Percentiles rank a stretch among this genome's conserved stretches.
These are phyloP conservation scores for Phanerodontia chrysosporium DNA, from an alignment of 768 basidiomycete genomes.

Conservation along the genomic window DNA sequence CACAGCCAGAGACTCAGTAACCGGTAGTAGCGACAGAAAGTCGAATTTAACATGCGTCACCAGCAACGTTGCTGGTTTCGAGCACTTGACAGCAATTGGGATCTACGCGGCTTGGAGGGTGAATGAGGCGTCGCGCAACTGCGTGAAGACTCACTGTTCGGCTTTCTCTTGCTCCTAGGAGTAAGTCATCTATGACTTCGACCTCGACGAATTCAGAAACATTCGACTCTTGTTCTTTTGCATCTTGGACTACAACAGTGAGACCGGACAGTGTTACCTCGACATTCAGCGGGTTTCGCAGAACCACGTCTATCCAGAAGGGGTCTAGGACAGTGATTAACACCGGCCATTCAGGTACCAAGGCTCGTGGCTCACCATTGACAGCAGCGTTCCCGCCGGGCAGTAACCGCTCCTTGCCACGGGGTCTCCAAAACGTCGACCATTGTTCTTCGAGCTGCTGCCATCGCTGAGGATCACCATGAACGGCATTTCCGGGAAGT, in stretches of 20 bases:
- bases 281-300: slow-evolving; percentile 70
- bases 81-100: slow-evolving; percentile 56
- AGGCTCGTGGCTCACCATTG: slow-evolving; percentile 45
- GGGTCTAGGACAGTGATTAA: slow-evolving; percentile 42
- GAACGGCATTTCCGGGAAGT: slow-evolving; percentile 45
- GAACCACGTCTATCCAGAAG: slow-evolving; percentile 71
- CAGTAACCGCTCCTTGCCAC: slow-evolving; percentile 52
- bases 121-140: too few relatives aligned
- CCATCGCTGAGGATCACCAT: slow-evolving; percentile 52
- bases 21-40: slow-evolving; percentile 72
- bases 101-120: slow-evolving; percentile 50
- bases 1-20: slow-evolving; percentile 57
- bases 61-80: slow-evolving; percentile 45
- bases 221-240: slow-evolving; percentile 29
- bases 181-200: slow-evolving; percentile 57
- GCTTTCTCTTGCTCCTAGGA: slow-evolving; percentile 57
- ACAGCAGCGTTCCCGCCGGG: slow-evolving; percentile 56
- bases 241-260: slow-evolving; percentile 49
- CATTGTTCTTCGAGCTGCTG: slow-evolving; percentile 60
- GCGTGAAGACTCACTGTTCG: slow-evolving; percentile 60
- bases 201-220: slow-evolving; percentile 46
- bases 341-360: background rate
- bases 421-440: slow-evolving; percentile 52
- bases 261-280: slow-evolving; percentile 67
- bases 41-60: slow-evolving; percentile 59